Evolutionary conservation across 2,329 filamentous ascomycete species (phyloP).

Genomic region (Tolypocladium album): DNA sequence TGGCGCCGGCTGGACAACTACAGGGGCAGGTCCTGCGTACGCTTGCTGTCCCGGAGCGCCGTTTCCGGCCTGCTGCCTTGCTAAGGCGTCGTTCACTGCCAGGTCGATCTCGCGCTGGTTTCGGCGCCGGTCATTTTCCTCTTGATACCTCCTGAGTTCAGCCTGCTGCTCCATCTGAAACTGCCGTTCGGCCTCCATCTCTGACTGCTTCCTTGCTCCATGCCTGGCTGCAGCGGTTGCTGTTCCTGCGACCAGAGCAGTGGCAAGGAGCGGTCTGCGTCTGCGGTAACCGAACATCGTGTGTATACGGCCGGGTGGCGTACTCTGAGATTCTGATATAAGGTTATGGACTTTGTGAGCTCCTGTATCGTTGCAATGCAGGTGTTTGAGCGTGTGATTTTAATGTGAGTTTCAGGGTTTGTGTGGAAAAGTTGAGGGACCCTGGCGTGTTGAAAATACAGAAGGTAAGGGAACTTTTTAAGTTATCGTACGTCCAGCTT

Average conservation of each 20-base stretch:
- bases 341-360: background rate
- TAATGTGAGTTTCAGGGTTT: no score
- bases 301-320: background rate
- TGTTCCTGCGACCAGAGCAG: constrained; percentile 2
- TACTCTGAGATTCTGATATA: background rate
- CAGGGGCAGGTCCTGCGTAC: background rate
- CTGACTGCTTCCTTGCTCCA: constrained; percentile 1
- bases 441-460: no score
- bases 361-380: background rate
- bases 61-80: constrained; percentile 1
- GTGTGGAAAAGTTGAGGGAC: no score
- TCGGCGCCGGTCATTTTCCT: background rate
- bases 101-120: constrained; percentile 2
- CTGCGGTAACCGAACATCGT: constrained; percentile 3
- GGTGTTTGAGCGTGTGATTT: background rate
- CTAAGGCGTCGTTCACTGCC: constrained; percentile 1
- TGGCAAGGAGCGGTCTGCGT: background rate
- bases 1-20: background rate
- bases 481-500: no score
- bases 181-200: background rate
- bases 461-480: no score
- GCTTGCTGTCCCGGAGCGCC: background rate
- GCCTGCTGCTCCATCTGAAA: constrained; percentile 3
- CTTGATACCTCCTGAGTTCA: background rate
- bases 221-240: constrained; percentile 1